Evolutionary conservation across 352 stramenopile genomes (phyloP).

Genomic region (Aphanomyces stellatus): DNA sequence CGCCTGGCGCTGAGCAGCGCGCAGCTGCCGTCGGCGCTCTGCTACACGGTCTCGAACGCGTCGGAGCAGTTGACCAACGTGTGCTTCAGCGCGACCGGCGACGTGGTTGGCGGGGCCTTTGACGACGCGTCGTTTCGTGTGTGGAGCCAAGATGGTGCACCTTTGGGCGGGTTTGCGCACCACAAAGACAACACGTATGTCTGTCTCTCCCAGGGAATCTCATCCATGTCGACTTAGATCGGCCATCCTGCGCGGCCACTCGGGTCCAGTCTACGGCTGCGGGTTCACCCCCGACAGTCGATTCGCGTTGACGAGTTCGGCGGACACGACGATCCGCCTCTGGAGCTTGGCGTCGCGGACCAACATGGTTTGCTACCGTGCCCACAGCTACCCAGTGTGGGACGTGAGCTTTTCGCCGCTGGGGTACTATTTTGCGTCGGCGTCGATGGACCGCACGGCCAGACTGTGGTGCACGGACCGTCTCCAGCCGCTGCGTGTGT

Average conservation of each 20-base stretch:
- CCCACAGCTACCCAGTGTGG: constrained; percentile 83
- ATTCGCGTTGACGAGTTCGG: constrained; percentile 73
- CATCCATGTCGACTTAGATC: constrained; percentile 22
- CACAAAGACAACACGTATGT: constrained; percentile 15
- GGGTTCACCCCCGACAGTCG: constrained; percentile 81
- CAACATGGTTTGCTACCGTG: constrained; percentile 68
- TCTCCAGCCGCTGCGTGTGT: constrained; percentile 85
- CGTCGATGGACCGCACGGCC: constrained; percentile 89
- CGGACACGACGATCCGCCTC: constrained; percentile 68
- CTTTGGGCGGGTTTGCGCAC: constrained; percentile 32
- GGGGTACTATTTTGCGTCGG: constrained; percentile 94
- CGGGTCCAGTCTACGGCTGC: constrained; percentile 73
- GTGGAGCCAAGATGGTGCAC: constrained; percentile 73
- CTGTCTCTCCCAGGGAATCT: background rate
- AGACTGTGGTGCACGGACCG: constrained; percentile 92
- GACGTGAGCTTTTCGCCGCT: constrained; percentile 84
- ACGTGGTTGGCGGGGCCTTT: constrained; percentile 60
- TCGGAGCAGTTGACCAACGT: constrained; percentile 73
- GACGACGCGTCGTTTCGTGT: constrained; percentile 71
- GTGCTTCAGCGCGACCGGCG: constrained; percentile 69
- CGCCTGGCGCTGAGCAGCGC: constrained; percentile 44
- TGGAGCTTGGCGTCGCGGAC: constrained; percentile 80
- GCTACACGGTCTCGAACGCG: constrained; percentile 75
- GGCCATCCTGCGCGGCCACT: constrained; percentile 62
- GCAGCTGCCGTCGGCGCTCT: constrained; percentile 53